phyloP scores from a whole-genome alignment of 805 yeast species.

The Barnettozyma siamensis region DNA sequence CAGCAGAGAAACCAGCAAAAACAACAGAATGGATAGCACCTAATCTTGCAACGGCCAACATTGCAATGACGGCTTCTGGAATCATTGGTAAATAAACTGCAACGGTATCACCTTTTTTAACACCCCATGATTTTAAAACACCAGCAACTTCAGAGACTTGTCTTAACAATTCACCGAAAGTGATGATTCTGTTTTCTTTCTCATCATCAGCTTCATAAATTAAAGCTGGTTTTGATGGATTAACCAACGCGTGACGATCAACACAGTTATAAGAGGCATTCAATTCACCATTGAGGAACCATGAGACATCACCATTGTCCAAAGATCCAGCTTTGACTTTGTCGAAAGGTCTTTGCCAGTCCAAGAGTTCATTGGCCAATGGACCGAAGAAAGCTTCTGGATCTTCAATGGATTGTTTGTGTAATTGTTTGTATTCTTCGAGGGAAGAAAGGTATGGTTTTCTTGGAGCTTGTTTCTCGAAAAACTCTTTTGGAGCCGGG shows the following conservation, averaged over 20 bases:
- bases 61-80: conserved; percentile 91
- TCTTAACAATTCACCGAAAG: conserved; percentile 81
- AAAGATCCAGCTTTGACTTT: conserved; percentile 54
- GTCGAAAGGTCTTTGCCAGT: conserved; percentile 77
- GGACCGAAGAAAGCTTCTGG: conserved; percentile 81
- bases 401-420: conserved; percentile 67
- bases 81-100: conserved; percentile 98
- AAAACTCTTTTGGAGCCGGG: conserved; percentile 34
- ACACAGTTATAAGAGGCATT: conserved; percentile 93
- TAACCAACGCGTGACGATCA: conserved; percentile 87
- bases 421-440: conserved; percentile 64
- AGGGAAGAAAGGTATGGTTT: conserved; percentile 28
- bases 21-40: conserved; percentile 97
- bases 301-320: conserved; percentile 74
- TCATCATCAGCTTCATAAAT: conserved; percentile 95
- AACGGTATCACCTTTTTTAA: conserved; percentile 90
- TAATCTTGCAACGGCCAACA: conserved; percentile 85
- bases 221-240: conserved; percentile 78
- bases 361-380: conserved; percentile 62
- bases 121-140: conserved; percentile 78
- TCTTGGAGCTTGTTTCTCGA: conserved; percentile 33
- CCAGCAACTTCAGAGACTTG: conserved; percentile 86
- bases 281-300: conserved; percentile 91
- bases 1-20: conserved; percentile 94
- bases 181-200: conserved; percentile 60